A percentile compares a stretch with the other conserved stretches of the same genome.
phyloP scores from a whole-genome alignment of 2,329 filamentous ascomycete genomes.

The Fusarium sp. region DNA sequence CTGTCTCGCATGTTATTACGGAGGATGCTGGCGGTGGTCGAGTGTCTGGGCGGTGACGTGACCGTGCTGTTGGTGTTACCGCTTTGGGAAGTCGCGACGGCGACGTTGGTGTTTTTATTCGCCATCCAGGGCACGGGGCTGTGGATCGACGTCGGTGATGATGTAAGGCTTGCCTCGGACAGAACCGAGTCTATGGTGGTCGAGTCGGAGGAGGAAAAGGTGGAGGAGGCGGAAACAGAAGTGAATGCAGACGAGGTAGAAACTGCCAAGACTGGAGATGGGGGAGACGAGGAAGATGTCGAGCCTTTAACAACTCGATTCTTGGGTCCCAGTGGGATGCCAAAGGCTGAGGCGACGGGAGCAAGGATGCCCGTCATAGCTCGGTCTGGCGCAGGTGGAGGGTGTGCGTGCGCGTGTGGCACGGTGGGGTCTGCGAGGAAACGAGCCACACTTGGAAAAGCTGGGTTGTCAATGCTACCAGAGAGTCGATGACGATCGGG shows the following conservation, averaged over 20 bases:
- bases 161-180: constrained; percentile 36
- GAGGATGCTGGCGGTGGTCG: constrained; percentile 7
- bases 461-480: neutral
- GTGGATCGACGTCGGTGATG: constrained; percentile 23
- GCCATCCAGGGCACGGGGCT: constrained; percentile 18
- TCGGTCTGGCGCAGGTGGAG: constrained; percentile 5
- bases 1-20: constrained; percentile 48
- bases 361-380: constrained; percentile 49
- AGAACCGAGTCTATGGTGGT: constrained; percentile 36
- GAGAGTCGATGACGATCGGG: constrained; percentile 35
- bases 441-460: constrained; percentile 32
- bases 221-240: constrained; percentile 14
- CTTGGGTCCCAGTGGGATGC: constrained; percentile 46
- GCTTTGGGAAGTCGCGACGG: constrained; percentile 12
- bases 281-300: constrained; percentile 21
- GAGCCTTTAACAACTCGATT: constrained; percentile 40
- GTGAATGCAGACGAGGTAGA: constrained; percentile 30
- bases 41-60: constrained; percentile 12
- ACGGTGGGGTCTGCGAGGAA: constrained; percentile 30
- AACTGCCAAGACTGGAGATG: constrained; percentile 24
- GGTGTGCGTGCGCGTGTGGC: constrained; percentile 19
- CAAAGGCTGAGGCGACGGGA: constrained; percentile 52
- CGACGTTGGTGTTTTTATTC: constrained; percentile 23
- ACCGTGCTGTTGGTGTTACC: constrained; percentile 26
- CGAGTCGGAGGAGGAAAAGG: constrained; percentile 20